These are phyloP conservation scores for Teunomyces barrocoloradensis DNA, from an alignment of 805 yeast genomes.

Conservation along the genomic window DNA sequence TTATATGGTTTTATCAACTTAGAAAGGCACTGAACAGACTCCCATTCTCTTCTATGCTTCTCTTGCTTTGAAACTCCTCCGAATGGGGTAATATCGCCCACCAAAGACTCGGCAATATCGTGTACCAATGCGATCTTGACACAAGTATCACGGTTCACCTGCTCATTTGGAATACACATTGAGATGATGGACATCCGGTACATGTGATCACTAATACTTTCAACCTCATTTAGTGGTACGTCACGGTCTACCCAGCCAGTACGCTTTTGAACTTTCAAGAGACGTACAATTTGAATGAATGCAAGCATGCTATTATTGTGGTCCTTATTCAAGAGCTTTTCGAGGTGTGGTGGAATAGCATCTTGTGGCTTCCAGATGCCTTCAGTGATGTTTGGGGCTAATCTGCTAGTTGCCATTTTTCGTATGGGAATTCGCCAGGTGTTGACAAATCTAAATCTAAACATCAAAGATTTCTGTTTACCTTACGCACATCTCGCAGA, in stretches of 20 bases:
- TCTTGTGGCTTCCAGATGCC: slow-evolving; percentile 52
- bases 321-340: slow-evolving; percentile 31
- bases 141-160: slow-evolving; percentile 64
- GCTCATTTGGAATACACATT: slow-evolving; percentile 58
- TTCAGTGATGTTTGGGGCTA: slow-evolving; percentile 12
- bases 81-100: slow-evolving; percentile 90
- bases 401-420: neutral
- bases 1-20: slow-evolving; percentile 65
- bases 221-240: slow-evolving; percentile 48
- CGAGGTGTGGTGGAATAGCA: slow-evolving; percentile 49
- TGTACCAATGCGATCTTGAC: slow-evolving; percentile 85
- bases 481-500: neutral
- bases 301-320: slow-evolving; percentile 49
- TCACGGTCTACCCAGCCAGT: slow-evolving; percentile 91
- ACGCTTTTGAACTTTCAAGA: slow-evolving; percentile 74
- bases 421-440: neutral
- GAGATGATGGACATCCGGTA: slow-evolving; percentile 86
- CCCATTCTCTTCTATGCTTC: slow-evolving; percentile 78
- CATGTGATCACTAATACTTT: slow-evolving; percentile 92
- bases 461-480: slow-evolving; percentile 1
- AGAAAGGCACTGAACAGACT: slow-evolving; percentile 65
- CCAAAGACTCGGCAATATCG: slow-evolving; percentile 91
- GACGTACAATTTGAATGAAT: slow-evolving; percentile 63
- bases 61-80: slow-evolving; percentile 69
- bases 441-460: neutral